Evolutionary conservation across 1,284 basidiomycete genomes (phyloP).

Genomic region (Naganishia sp.): DNA sequence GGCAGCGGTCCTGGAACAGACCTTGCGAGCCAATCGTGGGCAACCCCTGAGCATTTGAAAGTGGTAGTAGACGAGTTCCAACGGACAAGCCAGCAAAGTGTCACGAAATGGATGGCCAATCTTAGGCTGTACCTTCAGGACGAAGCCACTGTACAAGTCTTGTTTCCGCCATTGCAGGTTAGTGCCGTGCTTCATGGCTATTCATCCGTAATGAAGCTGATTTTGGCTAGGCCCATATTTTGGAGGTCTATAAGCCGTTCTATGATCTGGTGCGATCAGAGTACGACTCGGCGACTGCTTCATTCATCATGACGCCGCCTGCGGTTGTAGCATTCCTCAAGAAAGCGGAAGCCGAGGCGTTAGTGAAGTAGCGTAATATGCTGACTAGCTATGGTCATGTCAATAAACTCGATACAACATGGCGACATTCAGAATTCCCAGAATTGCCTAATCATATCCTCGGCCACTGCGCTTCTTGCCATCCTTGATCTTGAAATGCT

Average conservation of each 20-base stretch:
- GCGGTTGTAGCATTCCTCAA: conserved; percentile 28
- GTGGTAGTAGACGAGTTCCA: conserved; percentile 62
- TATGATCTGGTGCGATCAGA: conserved; percentile 58
- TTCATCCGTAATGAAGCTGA: not conserved
- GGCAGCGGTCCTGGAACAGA: conserved; percentile 35
- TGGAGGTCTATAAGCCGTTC: conserved; percentile 71
- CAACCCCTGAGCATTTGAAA: conserved; percentile 53
- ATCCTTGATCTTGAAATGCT: conserved; percentile 83
- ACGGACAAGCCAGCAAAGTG: conserved; percentile 44
- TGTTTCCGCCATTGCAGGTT: conserved; percentile 71
- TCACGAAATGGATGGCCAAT: conserved; percentile 26
- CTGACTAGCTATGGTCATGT: not conserved
- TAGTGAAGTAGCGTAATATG: conserved; percentile 1
- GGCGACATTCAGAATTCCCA: not conserved
- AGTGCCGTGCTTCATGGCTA: conserved; percentile 24
- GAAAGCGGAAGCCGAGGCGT: conserved; percentile 20
- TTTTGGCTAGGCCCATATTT: conserved; percentile 59
- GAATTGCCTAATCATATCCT: conserved; percentile 68
- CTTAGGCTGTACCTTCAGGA: conserved; percentile 74
- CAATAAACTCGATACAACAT: conserved; percentile 1
- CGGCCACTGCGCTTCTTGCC: conserved; percentile 85
- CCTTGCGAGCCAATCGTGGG: conserved; percentile 59
- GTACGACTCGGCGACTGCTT: conserved; percentile 41
- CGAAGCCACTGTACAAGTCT: conserved; percentile 69
- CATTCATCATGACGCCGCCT: conserved; percentile 27